Conservation (phyloP, 371 early-diverging fungal genomes). For the Mucor racemosus region DNA sequence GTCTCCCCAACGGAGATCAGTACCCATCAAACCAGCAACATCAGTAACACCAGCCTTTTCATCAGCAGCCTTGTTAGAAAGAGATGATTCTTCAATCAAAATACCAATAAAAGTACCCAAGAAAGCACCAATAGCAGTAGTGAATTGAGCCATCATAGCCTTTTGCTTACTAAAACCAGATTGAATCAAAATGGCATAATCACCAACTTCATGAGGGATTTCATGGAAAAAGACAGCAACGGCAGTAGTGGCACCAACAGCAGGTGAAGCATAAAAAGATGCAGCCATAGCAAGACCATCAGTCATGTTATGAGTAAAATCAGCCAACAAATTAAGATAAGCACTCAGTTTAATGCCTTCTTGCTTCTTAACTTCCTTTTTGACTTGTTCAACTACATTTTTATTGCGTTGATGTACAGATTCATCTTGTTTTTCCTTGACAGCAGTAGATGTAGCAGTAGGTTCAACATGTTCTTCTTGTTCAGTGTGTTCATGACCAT, state of each 20-base stretch:
- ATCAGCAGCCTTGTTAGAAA: constrained; percentile 25
- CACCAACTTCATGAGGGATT: constrained; percentile 92
- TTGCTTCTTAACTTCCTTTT: constrained; percentile 11
- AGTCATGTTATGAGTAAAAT: constrained; percentile 89
- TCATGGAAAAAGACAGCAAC: constrained; percentile 93
- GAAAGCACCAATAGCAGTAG: constrained; percentile 83
- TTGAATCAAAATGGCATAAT: constrained; percentile 88
- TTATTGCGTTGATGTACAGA: constrained; percentile 8
- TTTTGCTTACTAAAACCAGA: constrained; percentile 78
- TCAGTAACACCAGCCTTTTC: constrained; percentile 22
- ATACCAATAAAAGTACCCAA: constrained; percentile 84
- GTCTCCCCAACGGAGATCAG: constrained; percentile 54
- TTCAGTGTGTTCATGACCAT: constrained; percentile 45
- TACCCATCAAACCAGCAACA: constrained; percentile 38
- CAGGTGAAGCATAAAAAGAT: constrained; percentile 85
- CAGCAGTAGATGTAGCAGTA: constrained; percentile 1
- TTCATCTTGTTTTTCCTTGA: background rate
- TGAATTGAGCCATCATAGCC: constrained; percentile 83
- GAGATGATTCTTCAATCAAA: constrained; percentile 66
- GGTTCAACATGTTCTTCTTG: background rate
- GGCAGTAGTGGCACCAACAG: constrained; percentile 84
- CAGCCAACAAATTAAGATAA: constrained; percentile 85
- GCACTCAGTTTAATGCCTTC: constrained; percentile 59
- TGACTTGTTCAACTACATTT: constrained; percentile 4
- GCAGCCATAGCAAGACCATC: constrained; percentile 92